Percentiles rank a stretch among this genome's conserved stretches.
Evolutionary conservation across 768 basidiomycete species (phyloP).

Genomic region (Gloeophyllum trabeum): DNA sequence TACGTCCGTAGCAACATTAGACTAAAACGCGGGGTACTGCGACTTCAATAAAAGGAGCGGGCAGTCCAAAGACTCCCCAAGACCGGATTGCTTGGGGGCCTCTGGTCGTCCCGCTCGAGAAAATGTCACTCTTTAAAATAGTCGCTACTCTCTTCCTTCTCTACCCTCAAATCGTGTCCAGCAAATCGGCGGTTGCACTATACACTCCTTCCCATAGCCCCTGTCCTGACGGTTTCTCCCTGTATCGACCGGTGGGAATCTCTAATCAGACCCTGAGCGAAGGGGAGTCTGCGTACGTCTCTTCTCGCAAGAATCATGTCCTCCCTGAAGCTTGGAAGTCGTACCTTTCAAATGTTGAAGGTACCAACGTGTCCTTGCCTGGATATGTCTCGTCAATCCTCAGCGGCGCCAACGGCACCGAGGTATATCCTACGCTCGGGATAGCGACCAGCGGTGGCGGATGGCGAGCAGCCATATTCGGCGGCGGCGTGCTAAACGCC

Average conservation of each 20-base stretch:
- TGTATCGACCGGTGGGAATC: slow-evolving; percentile 10
- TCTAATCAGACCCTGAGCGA: slow-evolving; percentile 16
- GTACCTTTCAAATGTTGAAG: slow-evolving; percentile 27
- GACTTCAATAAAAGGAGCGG: too few relatives aligned
- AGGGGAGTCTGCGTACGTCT: slow-evolving; percentile 25
- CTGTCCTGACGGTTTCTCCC: slow-evolving; percentile 10
- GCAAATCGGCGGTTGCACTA: slow-evolving; percentile 6
- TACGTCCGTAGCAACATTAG: too few relatives aligned
- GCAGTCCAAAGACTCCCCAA: too few relatives aligned
- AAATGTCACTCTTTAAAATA: too few relatives aligned
- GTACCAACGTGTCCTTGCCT: slow-evolving; percentile 17
- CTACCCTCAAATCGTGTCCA: background rate
- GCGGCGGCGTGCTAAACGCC: slow-evolving; percentile 37
- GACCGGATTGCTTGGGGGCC: too few relatives aligned
- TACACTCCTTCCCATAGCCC: slow-evolving; percentile 10
- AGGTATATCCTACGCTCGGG: slow-evolving; percentile 25
- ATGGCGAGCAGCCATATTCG: slow-evolving; percentile 41
- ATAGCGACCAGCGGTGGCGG: slow-evolving; percentile 50
- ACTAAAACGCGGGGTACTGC: too few relatives aligned
- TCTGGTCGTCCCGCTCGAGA: too few relatives aligned
- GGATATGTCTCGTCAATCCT: slow-evolving; percentile 23
- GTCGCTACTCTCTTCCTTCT: too few relatives aligned
- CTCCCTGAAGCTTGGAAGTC: slow-evolving; percentile 26
- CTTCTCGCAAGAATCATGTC: slow-evolving; percentile 20
- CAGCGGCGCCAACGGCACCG: slow-evolving; percentile 6